Evolutionary conservation across 192 early-diverging fungal genomes (phyloP), one percentile per base, ranked within the genome.

Genomic region (Geranomyces variabilis): DNA sequence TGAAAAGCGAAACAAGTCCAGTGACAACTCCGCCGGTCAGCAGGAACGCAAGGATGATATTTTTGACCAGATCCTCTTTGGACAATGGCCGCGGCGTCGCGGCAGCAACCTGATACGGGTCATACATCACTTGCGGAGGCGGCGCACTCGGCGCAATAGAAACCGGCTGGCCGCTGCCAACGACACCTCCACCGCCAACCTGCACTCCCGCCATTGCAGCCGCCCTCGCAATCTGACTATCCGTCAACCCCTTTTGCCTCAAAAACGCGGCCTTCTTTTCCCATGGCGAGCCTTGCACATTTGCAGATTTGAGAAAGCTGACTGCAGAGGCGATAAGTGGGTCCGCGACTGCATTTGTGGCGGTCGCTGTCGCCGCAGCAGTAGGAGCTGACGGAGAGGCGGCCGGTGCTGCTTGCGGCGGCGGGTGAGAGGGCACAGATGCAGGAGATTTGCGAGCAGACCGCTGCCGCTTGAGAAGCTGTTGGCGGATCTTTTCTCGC

Each of bases 241-340:
- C 83, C 31, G 90, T 93, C 68, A 98, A 79, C 0, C 96, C 96
- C 83, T 98, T 98, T 48, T 88, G 85, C 70, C 94, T 90, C 43
- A 98, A 80, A 80, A 98, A 98, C 30, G 93, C 87, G 22, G 92
- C 79, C 63, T 91, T 90, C 47, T 93, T 92, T 34, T 92, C 93
- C 33, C 95, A 73, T 0, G 96, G 83, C 15, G 92, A 86, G 7
- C 80, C 70, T 69, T 92, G 91, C 13, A 96, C 95, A 62, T 91
- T 91, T 47, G 93, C 89, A 75, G 96, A 93, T 24, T 79, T 69
- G 26, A 98, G 84, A 71, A 98, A 98, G 61, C 88, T 88, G 67
- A 96, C 89, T 5, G 96, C 96, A 0, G 44, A 41, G n/a, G 26
- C 21, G 19, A 78, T 48, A 17, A 72, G 41, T 10, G 17, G 28